Evolutionary conservation across 1,139 yeast genomes (phyloP), one percentile per base, ranked within the genome.

Genomic region (Lodderomyces elongisporus): DNA sequence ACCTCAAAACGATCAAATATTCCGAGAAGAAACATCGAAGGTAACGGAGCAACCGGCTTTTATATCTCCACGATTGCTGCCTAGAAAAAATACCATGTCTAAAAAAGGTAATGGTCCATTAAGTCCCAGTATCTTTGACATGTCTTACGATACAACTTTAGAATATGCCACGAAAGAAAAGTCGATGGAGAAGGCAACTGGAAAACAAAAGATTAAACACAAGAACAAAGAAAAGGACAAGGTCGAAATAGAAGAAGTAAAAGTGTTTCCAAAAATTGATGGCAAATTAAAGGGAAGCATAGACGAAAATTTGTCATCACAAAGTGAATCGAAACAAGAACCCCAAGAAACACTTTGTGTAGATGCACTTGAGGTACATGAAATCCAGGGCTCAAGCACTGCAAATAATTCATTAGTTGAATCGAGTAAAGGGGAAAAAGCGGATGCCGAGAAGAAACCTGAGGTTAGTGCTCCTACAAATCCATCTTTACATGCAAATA

Each of bases 121-220:
- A n/a, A n/a, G n/a, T n/a, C 43, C 40, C 4, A 44, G 35, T 25
- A 43, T 44, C 9, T 38, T 44, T 28, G 47, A 44, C 30, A 35
- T 34, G 34, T 44, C 47, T 3, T 36, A 36, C 28, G 47, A 44
- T 24, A 24, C 28, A 28, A 13, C 32, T 7, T 7, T 18, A 7
- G 10, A 18, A 7, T 18, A 7, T 10, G 10, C 22, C 10, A 7
- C 22, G 7, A n/a, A n/a, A n/a, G n/a, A n/a, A n/a, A n/a, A n/a
- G n/a, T n/a, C n/a, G n/a, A n/a, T n/a, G n/a, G n/a, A n/a, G n/a
- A n/a, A n/a, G n/a, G n/a, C n/a, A n/a, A n/a, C n/a, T n/a, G n/a
- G n/a, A n/a, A n/a, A n/a, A n/a, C 10, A 7, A 18, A 18, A 18
- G 22, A 7, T 18, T 18, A 18, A 10, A 18, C 7, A 18, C 9